These are phyloP conservation scores for Avena insularis DNA, from an alignment of 176 grass and related monocot genomes.

Conservation along the genomic window DNA sequence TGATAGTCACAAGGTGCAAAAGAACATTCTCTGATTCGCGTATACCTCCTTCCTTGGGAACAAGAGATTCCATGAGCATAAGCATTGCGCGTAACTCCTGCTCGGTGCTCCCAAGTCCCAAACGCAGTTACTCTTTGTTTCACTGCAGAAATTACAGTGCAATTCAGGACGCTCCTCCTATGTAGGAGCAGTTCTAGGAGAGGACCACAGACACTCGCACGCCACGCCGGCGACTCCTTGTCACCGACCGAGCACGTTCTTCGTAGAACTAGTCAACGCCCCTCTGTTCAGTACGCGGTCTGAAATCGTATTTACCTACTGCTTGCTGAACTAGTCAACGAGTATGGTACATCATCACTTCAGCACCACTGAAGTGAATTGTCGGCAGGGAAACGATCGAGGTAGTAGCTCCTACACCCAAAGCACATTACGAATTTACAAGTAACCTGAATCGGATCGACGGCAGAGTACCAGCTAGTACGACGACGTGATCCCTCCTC, in stretches of 20 bases:
- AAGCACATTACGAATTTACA: neutral
- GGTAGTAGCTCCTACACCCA: neutral
- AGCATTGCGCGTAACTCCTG: neutral
- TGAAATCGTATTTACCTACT: neutral
- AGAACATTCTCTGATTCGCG: neutral
- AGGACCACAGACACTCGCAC: constrained; percentile 10
- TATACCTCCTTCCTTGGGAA: neutral
- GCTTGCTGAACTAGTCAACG: no score
- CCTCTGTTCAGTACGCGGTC: neutral
- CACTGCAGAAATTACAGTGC: constrained; percentile 2
- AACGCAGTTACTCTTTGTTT: neutral
- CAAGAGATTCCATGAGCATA: neutral
- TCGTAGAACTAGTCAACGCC: neutral
- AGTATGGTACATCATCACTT: no score
- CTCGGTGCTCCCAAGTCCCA: neutral
- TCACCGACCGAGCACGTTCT: neutral
- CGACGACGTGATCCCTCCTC: neutral
- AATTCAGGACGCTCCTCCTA: neutral
- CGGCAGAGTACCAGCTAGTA: constrained; percentile 29
- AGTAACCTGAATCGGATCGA: neutral
- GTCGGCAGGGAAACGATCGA: neutral
- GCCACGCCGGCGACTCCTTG: neutral
- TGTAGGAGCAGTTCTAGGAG: neutral
- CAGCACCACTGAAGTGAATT: neutral
- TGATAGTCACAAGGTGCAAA: constrained; percentile 29